These are phyloP conservation scores for Dactylella cylindrospora DNA, from an alignment of 2,329 filamentous ascomycete species.

Conservation along the genomic window DNA sequence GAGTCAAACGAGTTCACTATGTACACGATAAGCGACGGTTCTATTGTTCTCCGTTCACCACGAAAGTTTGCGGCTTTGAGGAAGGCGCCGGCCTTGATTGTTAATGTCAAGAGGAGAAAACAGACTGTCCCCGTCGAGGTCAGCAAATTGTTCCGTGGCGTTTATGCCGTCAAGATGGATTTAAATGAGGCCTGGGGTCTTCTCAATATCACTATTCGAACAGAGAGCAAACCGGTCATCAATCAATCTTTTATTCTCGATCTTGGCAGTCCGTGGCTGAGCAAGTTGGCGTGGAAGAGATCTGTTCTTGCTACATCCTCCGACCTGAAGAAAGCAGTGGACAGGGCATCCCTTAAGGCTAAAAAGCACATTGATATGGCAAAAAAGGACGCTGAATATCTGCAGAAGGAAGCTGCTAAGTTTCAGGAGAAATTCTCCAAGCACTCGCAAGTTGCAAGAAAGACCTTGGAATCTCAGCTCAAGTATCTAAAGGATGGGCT, in stretches of 20 bases:
- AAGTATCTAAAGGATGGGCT: constrained; percentile 24
- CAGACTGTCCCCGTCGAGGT: constrained; percentile 54
- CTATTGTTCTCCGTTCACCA: constrained; percentile 59
- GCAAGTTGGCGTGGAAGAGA: constrained; percentile 55
- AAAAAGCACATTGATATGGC: constrained; percentile 29
- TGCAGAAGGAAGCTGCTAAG: constrained; percentile 37
- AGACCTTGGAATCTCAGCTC: constrained; percentile 34
- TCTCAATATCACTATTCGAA: constrained; percentile 62
- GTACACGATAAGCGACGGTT: constrained; percentile 59
- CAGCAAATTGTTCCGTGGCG: constrained; percentile 59
- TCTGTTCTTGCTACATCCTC: constrained; percentile 45
- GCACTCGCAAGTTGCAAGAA: constrained; percentile 39
- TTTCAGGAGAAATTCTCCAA: constrained; percentile 24
- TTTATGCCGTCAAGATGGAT: constrained; percentile 55
- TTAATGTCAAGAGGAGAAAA: constrained; percentile 56
- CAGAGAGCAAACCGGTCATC: constrained; percentile 62
- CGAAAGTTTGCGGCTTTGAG: constrained; percentile 53
- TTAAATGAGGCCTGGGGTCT: constrained; percentile 61
- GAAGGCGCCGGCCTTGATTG: constrained; percentile 56
- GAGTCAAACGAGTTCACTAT: constrained; percentile 56
- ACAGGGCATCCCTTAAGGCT: constrained; percentile 46
- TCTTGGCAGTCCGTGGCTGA: constrained; percentile 60
- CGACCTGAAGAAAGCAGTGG: constrained; percentile 46
- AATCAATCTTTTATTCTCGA: constrained; percentile 64
- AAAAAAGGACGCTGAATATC: constrained; percentile 20